These are phyloP conservation scores for Tripterygium wilfordii DNA, from an alignment of 177 flowering plant species.

Conservation along the genomic window DNA sequence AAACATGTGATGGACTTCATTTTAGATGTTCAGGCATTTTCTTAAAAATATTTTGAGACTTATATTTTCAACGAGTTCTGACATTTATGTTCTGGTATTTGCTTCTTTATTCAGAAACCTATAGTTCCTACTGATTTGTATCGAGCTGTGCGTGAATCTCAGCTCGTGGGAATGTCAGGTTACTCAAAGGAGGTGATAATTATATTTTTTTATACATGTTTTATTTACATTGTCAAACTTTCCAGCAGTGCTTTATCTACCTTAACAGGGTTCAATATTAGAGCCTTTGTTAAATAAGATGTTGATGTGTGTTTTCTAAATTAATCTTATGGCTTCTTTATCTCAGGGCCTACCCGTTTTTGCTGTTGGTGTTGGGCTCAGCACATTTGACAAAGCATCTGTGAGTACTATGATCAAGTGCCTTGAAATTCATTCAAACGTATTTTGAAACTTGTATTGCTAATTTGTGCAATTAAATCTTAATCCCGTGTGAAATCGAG, in stretches of 20 bases:
- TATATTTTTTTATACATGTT: not conserved
- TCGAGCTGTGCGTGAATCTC: slow-evolving; percentile 68
- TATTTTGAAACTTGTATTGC: not conserved
- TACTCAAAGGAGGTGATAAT: slow-evolving; percentile 68
- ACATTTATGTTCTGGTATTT: too few relatives aligned
- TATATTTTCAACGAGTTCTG: too few relatives aligned
- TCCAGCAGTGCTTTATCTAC: too few relatives aligned
- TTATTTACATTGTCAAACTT: not conserved
- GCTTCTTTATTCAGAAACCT: slow-evolving; percentile 27
- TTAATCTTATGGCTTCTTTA: not conserved
- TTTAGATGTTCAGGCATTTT: too few relatives aligned
- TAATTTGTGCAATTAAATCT: slow-evolving; percentile 3
- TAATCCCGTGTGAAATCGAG: not conserved
- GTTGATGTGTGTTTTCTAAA: too few relatives aligned
- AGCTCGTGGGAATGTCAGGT: slow-evolving; percentile 83
- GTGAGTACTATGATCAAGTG: slow-evolving; percentile 22
- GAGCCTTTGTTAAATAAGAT: too few relatives aligned
- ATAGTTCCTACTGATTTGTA: slow-evolving; percentile 38
- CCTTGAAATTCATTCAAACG: not conserved
- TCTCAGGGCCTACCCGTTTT: slow-evolving; percentile 54
- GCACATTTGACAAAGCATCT: slow-evolving; percentile 54
- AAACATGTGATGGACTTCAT: too few relatives aligned
- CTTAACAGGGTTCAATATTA: too few relatives aligned
- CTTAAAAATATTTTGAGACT: too few relatives aligned
- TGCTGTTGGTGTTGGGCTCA: slow-evolving; percentile 46